phyloP scores from a whole-genome alignment of 2,329 filamentous ascomycete species.

The Chalara sp. region DNA sequence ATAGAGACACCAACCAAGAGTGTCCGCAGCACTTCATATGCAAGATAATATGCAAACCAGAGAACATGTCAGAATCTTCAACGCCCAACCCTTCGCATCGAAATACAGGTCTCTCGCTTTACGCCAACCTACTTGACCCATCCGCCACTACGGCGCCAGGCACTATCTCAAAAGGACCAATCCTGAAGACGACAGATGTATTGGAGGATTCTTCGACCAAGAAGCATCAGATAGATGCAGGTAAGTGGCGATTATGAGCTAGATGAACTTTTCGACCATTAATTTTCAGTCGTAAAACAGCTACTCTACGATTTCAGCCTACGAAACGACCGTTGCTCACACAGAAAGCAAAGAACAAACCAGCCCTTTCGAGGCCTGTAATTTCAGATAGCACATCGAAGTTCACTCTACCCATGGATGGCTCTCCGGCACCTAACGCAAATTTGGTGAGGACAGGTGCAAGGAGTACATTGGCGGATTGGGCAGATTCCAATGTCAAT shows the following conservation, averaged over 20 bases:
- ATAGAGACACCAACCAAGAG: no score
- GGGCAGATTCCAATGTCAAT: constrained; percentile 76
- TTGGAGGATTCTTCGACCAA: constrained; percentile 43
- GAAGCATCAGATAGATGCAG: constrained; percentile 51
- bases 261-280: no score
- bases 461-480: constrained; percentile 73
- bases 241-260: constrained; percentile 39
- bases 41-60: no score
- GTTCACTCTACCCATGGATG: constrained; percentile 11
- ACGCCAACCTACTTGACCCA: constrained; percentile 72
- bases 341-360: constrained; percentile 55
- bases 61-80: constrained; percentile 22
- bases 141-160: constrained; percentile 42
- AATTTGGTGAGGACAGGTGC: constrained; percentile 35
- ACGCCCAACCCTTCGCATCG: constrained; percentile 21
- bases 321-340: constrained; percentile 69
- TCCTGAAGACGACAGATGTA: constrained; percentile 51
- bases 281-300: constrained; percentile 23
- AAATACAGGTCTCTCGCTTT: constrained; percentile 61
- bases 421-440: constrained; percentile 24
- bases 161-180: constrained; percentile 71
- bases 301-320: constrained; percentile 77
- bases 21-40: no score
- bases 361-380: constrained; percentile 47
- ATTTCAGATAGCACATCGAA: constrained; percentile 6